Evolutionary conservation across 164 flowering plant species (phyloP).

Genomic region (Vitis cinerea): DNA sequence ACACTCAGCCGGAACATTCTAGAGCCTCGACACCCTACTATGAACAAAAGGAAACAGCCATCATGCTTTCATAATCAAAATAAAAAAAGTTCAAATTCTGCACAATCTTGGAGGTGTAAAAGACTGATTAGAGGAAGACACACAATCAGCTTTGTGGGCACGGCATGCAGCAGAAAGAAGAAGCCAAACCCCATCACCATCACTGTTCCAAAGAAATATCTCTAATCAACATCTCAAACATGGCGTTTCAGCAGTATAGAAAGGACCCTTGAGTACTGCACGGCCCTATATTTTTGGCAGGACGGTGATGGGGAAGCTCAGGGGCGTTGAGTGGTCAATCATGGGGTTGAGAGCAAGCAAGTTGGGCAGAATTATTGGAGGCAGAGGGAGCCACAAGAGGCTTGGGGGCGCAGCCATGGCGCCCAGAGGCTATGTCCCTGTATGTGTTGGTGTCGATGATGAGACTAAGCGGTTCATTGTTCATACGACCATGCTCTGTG

Average conservation of each 20-base stretch:
- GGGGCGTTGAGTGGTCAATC: background rate
- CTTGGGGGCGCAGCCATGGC: slow-evolving; percentile 12
- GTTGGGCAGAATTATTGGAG: slow-evolving; percentile 19
- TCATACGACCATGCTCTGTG: slow-evolving; percentile 26
- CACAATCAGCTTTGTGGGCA: slow-evolving; percentile 15
- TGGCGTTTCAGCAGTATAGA: background rate
- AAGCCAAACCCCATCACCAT: background rate
- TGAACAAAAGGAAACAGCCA: background rate
- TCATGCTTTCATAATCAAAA: no score
- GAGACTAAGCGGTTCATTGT: slow-evolving; percentile 43
- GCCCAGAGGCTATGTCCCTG: slow-evolving; percentile 45
- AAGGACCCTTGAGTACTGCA: no score
- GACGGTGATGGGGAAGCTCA: background rate
- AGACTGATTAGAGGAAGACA: background rate
- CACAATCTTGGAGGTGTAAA: background rate
- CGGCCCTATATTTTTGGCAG: background rate
- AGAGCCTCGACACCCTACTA: no score
- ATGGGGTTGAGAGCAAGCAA: slow-evolving; percentile 45
- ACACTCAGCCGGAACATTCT: no score
- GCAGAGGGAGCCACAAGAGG: slow-evolving; percentile 9
- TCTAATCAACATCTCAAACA: no score
- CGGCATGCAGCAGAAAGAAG: slow-evolving; percentile 20
- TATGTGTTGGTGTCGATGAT: slow-evolving; percentile 40
- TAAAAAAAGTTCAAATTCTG: background rate
- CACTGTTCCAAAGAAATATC: background rate